A percentile compares a stretch with the other conserved stretches of the same genome.
These are phyloP conservation scores for Acacia melanoxylon DNA, from an alignment of 306 rosid species.

Conservation along the genomic window DNA sequence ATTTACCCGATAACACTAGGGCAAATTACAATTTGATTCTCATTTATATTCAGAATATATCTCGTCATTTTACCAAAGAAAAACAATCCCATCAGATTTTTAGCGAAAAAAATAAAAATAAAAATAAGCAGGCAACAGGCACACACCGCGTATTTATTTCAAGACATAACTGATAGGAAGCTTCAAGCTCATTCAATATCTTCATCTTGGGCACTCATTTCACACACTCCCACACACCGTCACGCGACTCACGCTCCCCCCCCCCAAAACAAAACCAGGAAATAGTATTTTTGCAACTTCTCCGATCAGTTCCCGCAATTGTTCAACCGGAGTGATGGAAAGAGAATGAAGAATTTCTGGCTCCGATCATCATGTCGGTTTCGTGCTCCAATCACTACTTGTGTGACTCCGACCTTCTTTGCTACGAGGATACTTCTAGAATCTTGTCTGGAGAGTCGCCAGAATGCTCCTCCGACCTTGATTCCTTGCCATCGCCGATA, in stretches of 20 bases:
- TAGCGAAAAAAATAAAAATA: neutral
- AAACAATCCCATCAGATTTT: neutral
- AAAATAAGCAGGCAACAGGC: neutral
- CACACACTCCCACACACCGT: neutral
- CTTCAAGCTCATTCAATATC: constrained; percentile 28
- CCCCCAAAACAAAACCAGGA: constrained; percentile 1
- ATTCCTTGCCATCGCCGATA: constrained; percentile 32
- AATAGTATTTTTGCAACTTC: constrained; percentile 33
- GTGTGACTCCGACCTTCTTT: constrained; percentile 72
- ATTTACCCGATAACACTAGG: no score
- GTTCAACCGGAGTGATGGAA: constrained; percentile 36
- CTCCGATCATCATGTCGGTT: constrained; percentile 62
- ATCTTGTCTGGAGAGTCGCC: constrained; percentile 68
- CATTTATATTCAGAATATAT: neutral
- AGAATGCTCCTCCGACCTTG: constrained; percentile 60
- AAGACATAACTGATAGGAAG: no score
- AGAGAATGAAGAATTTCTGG: constrained; percentile 50
- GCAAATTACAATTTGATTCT: no score
- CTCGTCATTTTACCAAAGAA: neutral
- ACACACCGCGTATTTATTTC: constrained; percentile 51
- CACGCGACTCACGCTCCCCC: neutral
- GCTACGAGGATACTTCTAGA: constrained; percentile 69
- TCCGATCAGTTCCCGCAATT: constrained; percentile 37
- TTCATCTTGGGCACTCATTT: neutral
- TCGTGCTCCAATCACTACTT: constrained; percentile 62